Base-by-base conservation (phyloP, 805 yeast species). In the Lachancea cidri region DNA sequence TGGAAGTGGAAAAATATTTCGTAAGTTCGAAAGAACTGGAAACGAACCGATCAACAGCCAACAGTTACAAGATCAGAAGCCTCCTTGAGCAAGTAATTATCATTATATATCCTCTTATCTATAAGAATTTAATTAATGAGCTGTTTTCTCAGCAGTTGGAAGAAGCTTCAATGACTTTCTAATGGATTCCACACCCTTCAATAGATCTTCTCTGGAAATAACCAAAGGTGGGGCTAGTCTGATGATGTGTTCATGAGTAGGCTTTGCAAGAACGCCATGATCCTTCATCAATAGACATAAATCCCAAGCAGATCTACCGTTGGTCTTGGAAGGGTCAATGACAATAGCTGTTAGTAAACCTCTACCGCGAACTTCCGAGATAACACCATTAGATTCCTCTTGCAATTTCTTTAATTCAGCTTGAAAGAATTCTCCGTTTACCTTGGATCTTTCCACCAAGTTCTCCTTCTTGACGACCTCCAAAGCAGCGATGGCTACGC, bases 141-240 rank as follows among this genome's bases (percentile, higher is more conserved):
- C 17, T 7, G 44, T 16, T 17, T 34, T 44, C 29, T 29, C 37
- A n/a, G 20, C 44, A 27, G 32, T 33, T 6, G 44, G 42, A n/a
- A 44, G 35, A 14, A 37, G 35, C 14, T 58, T 61, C 55, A 87
- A 72, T 14, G 86, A 71, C 50, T 71, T 55, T 62, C 73, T 72
- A 54, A 91, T 89, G 36, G 83, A 72, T 11, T 76, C 82, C 41
- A 88, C 82, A 57, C 96, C 97, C 66, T 76, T 81, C 50, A 77
- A 65, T 57, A 91, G 71, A 59, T 91, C 97, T 55, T 83, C 91
- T 60, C 88, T 82, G 24, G 89, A 76, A 50, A 91, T 91, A 31
- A 88, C 94, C 63, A 91, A 72, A 17, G 98, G 97, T 43, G 98
- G 98, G 8, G 98, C 96, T 62, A 91, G 73, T 72, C 98, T 83